phyloP scores from a whole-genome alignment of 768 basidiomycete genomes.

The Podaxis sp. region DNA sequence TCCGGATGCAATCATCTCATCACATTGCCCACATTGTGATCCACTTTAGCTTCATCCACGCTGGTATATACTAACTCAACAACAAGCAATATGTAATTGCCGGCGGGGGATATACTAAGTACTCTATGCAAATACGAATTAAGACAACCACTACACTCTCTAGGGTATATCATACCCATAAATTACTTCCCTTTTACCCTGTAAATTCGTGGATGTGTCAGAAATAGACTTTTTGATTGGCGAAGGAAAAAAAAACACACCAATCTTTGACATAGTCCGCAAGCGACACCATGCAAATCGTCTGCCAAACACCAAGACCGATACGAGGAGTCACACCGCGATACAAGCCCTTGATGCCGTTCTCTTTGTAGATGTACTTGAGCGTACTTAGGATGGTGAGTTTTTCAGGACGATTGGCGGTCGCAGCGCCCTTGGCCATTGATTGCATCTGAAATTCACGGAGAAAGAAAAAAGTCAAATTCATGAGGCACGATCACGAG shows the following conservation, averaged over 20 bases:
- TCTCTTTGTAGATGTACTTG: slow-evolving; percentile 93
- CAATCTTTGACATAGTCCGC: slow-evolving; percentile 94
- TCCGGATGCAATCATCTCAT: slow-evolving; percentile 12
- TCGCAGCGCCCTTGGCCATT: slow-evolving; percentile 82
- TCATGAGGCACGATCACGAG: background rate
- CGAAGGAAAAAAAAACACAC: slow-evolving; percentile 34
- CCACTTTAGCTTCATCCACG: background rate
- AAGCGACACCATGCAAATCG: slow-evolving; percentile 98
- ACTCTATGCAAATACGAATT: slow-evolving; percentile 28
- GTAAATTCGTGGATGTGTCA: background rate
- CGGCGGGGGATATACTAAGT: slow-evolving; percentile 19
- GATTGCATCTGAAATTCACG: slow-evolving; percentile 84
- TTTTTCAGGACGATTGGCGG: slow-evolving; percentile 84
- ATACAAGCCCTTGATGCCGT: slow-evolving; percentile 95
- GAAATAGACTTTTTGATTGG: slow-evolving; percentile 3
- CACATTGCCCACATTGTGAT: background rate
- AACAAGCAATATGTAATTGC: slow-evolving; percentile 2
- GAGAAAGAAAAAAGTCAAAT: slow-evolving; percentile 6
- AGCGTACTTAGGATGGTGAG: slow-evolving; percentile 91
- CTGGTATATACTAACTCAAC: background rate
- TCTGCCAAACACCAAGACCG: slow-evolving; percentile 95
- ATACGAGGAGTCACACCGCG: slow-evolving; percentile 97
- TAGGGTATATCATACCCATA: background rate
- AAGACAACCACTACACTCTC: slow-evolving; percentile 18
- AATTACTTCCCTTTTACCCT: slow-evolving; percentile 22